phyloP scores from a whole-genome alignment of 306 rosid genomes.

The Argentina anserina region DNA sequence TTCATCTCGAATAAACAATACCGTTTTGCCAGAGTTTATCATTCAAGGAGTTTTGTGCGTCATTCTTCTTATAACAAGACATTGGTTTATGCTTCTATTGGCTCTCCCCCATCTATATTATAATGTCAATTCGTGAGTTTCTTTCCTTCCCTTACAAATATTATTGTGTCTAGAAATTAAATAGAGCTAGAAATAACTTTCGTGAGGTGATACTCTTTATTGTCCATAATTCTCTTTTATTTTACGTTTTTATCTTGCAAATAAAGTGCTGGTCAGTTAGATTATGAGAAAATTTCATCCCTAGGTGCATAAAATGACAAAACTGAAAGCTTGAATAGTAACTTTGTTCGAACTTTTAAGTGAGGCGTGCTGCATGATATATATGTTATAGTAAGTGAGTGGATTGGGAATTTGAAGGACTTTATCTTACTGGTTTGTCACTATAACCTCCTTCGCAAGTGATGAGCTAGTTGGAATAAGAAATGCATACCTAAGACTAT shows the following conservation, averaged over 20 bases:
- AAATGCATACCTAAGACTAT: background rate
- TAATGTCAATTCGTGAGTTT: slow-evolving; percentile 63
- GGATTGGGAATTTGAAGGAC: background rate
- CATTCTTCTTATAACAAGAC: slow-evolving; percentile 55
- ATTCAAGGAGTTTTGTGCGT: slow-evolving; percentile 57
- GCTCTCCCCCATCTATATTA: slow-evolving; percentile 74
- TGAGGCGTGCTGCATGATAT: background rate
- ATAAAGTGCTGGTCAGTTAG: background rate
- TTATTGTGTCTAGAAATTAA: background rate
- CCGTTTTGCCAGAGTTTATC: slow-evolving; percentile 76
- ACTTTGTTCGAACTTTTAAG: background rate
- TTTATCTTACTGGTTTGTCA: background rate
- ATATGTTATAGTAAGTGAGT: background rate
- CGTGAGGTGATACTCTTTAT: background rate
- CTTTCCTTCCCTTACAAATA: slow-evolving; percentile 11
- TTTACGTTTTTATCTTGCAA: background rate
- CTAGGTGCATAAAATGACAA: background rate
- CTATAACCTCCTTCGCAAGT: background rate
- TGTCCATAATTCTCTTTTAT: background rate
- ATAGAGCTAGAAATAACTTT: background rate
- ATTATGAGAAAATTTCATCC: slow-evolving; percentile 7
- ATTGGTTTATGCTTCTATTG: slow-evolving; percentile 64
- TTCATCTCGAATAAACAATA: slow-evolving; percentile 62
- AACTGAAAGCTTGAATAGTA: background rate
- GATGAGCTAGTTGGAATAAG: background rate